Conservation (phyloP, 2,329 filamentous ascomycete genomes). For the Sclerotinia trifoliorum region DNA sequence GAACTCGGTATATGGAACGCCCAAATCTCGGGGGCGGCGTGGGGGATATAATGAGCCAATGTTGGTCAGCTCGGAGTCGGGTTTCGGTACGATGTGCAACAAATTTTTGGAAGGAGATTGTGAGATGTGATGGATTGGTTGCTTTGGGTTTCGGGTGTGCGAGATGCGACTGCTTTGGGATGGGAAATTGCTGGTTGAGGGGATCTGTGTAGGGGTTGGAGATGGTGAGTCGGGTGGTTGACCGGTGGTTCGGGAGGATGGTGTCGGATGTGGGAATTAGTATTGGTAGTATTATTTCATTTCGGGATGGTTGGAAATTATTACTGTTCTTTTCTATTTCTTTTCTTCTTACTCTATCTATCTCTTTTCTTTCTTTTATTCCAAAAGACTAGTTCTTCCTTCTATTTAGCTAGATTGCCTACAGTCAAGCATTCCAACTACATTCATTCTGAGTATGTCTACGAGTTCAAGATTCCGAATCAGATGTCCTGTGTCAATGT, state of each 20-base stretch:
- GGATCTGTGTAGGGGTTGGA: background rate
- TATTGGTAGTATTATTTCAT: background rate
- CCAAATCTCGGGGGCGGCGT: background rate
- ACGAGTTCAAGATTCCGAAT: background rate
- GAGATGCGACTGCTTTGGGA: background rate
- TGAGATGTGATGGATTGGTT: constrained; percentile 1
- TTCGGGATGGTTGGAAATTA: background rate
- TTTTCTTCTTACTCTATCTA: background rate
- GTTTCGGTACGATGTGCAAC: constrained; percentile 16
- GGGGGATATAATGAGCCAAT: background rate
- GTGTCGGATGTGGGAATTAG: background rate
- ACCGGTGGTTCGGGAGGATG: background rate
- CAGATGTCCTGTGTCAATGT: too few relatives aligned
- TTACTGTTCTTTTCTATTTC: background rate
- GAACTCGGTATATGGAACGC: background rate
- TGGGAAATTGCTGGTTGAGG: background rate
- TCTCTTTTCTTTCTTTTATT: background rate
- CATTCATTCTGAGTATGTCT: too few relatives aligned
- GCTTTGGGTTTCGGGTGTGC: background rate
- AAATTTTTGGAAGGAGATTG: background rate
- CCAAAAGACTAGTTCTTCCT: background rate
- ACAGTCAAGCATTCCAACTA: too few relatives aligned
- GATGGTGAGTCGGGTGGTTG: background rate
- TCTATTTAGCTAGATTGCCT: background rate
- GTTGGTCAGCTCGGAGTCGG: constrained; percentile 7